Evolutionary conservation across 169 alveolate species (phyloP).

Genomic region (Plasmodium knowlesi): DNA sequence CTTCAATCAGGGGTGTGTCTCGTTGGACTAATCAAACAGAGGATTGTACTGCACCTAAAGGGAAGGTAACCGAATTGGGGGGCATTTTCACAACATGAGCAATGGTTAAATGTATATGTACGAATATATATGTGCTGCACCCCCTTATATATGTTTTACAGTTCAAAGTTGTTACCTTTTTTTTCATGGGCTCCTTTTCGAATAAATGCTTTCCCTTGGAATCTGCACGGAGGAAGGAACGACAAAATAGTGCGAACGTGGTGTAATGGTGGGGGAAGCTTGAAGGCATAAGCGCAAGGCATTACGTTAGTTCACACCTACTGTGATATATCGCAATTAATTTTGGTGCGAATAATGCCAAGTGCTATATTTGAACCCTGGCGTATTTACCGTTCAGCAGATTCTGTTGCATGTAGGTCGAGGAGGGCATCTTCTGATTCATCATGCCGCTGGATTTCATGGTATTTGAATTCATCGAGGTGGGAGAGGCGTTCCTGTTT

Average conservation of each 20-base stretch:
- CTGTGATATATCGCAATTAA: neutral
- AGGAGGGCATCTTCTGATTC: slow-evolving; percentile 23
- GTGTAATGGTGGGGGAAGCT: neutral
- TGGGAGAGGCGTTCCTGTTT: slow-evolving; percentile 28
- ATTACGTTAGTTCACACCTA: neutral
- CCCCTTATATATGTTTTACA: neutral
- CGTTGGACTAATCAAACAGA: slow-evolving; percentile 26
- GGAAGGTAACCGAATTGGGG: neutral
- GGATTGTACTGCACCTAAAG: slow-evolving; percentile 65
- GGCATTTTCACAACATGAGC: neutral
- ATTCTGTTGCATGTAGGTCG: slow-evolving; percentile 17
- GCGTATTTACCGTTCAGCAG: slow-evolving; percentile 11
- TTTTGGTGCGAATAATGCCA: neutral
- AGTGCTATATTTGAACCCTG: neutral
- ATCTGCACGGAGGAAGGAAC: neutral
- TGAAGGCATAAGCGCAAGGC: neutral
- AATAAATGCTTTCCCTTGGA: slow-evolving; percentile 69
- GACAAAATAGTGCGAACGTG: neutral
- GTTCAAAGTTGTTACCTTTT: slow-evolving; percentile 22
- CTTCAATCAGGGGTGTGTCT: neutral
- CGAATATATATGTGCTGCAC: neutral
- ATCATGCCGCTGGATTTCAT: slow-evolving; percentile 14
- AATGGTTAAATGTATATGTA: neutral
- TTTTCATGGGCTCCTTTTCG: slow-evolving; percentile 69
- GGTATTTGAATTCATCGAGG: slow-evolving; percentile 11